Conservation (phyloP, 495 filamentous ascomycete species). For the Trichoderma reesei region DNA sequence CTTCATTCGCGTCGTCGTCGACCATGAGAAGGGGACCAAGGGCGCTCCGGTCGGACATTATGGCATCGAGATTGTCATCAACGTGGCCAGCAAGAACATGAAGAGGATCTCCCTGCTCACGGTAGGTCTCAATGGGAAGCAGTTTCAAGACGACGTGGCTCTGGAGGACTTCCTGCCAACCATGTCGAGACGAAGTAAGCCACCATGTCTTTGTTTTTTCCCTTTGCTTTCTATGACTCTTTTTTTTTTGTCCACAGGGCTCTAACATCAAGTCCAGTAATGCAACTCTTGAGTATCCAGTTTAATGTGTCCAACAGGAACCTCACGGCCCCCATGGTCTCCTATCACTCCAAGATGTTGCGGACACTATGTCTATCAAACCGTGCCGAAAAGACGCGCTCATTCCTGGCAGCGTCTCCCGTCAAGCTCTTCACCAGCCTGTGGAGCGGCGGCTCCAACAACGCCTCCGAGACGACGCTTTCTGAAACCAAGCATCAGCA, state of each 20-base stretch:
- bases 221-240: not conserved
- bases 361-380: conserved; percentile 55
- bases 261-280: conserved; percentile 34
- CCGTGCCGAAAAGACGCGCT: conserved; percentile 50
- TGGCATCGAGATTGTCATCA: conserved; percentile 55
- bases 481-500: conserved; percentile 27
- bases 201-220: not conserved
- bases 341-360: conserved; percentile 64
- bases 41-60: conserved; percentile 53
- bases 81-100: conserved; percentile 35
- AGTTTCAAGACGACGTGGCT: conserved; percentile 58
- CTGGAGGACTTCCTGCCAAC: conserved; percentile 57
- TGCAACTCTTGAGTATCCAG: conserved; percentile 57
- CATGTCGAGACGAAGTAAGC: conserved; percentile 58
- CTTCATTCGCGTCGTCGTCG: conserved; percentile 50
- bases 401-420: conserved; percentile 68
- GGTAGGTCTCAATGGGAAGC: conserved; percentile 51
- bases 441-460: conserved; percentile 44
- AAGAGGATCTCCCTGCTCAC: conserved; percentile 42
- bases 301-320: conserved; percentile 57
- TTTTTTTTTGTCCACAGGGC: conserved; percentile 2
- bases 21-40: conserved; percentile 48
- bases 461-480: conserved; percentile 14
- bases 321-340: conserved; percentile 53
- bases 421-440: conserved; percentile 86